Base-by-base conservation (phyloP, 805 yeast genomes). In the Yamadazyma insecticola region DNA sequence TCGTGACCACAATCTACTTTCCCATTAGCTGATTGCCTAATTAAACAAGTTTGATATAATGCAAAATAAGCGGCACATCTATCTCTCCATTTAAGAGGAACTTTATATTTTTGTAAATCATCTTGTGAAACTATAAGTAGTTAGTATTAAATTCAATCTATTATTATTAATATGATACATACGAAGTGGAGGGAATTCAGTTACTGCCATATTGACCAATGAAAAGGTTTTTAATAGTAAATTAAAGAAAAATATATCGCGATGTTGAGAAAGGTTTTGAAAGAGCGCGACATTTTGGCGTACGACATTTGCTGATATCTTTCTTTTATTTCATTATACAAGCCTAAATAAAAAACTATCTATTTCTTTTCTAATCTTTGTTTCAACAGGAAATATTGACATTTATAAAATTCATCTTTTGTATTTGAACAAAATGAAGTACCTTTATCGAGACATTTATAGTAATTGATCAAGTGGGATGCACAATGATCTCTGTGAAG, bases 41-140 rank as follows among this genome's bases (percentile, higher is more conserved):
- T 53, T 30, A 63, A 63, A 51, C 71, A 65, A 9, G 64, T 60
- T 35, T 62, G 64, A 44, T 58, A 63, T 33, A 64, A 63, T 16
- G 70, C 71, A 43, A 53, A 65, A 51, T 63, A 63, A 20, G 67
- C 60, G 8, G 94, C 92, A 60, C 95, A 85, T 58, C 94, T 74
- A 55, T 85, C 95, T 46, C 95, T 70, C 72, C 79, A 85, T 38
- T 74, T 76, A 40, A 86, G 63, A 14, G 95, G 95, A 35, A 85
- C 78, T 53, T 79, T 74, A 59, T 81, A 66, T 46, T 78, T 71
- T 61, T 82, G 86, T 81, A 85, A 79, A 52, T 85, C 95, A 51
- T 84, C 88, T 59, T 79, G 84, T 34, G 87, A 70, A 44, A 85
- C 89, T 81, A 43, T 13, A 23, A n/a, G n/a, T n/a, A n/a, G n/a